These are phyloP conservation scores for Tephrocybe sp. DNA, from an alignment of 768 basidiomycete genomes.

Conservation along the genomic window DNA sequence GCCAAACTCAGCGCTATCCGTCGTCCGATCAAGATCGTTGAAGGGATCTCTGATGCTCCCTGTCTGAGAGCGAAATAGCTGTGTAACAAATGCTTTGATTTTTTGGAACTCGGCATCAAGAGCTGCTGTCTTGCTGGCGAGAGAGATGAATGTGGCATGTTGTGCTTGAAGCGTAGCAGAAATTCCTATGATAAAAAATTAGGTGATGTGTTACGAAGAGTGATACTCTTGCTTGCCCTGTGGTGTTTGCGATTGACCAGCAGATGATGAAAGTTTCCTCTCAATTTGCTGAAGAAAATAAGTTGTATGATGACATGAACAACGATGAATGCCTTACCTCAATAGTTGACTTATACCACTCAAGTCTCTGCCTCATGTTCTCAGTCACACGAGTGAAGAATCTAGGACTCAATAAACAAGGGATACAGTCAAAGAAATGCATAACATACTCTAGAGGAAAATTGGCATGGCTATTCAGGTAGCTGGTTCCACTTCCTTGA, in stretches of 20 bases:
- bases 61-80: constrained; percentile 77
- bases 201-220: constrained; percentile 3
- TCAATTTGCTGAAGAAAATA: constrained; percentile 69
- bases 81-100: constrained; percentile 73
- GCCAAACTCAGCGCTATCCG: constrained; percentile 38
- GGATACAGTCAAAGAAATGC: not conserved
- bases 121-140: constrained; percentile 75
- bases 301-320: not conserved
- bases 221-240: constrained; percentile 50
- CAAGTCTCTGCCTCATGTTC: constrained; percentile 69
- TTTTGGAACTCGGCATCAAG: constrained; percentile 75
- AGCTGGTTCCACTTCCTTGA: constrained; percentile 59
- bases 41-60: constrained; percentile 87
- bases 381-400: constrained; percentile 73
- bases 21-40: constrained; percentile 42
- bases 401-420: constrained; percentile 35
- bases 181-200: constrained; percentile 42
- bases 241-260: constrained; percentile 68
- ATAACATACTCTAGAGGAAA: constrained; percentile 76
- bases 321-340: constrained; percentile 48
- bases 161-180: constrained; percentile 78
- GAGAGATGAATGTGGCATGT: constrained; percentile 71
- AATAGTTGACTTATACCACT: constrained; percentile 80
- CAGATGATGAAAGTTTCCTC: constrained; percentile 71
- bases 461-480: constrained; percentile 76